Base-by-base conservation (phyloP, 768 basidiomycete genomes). In the Lentinula sp. region DNA sequence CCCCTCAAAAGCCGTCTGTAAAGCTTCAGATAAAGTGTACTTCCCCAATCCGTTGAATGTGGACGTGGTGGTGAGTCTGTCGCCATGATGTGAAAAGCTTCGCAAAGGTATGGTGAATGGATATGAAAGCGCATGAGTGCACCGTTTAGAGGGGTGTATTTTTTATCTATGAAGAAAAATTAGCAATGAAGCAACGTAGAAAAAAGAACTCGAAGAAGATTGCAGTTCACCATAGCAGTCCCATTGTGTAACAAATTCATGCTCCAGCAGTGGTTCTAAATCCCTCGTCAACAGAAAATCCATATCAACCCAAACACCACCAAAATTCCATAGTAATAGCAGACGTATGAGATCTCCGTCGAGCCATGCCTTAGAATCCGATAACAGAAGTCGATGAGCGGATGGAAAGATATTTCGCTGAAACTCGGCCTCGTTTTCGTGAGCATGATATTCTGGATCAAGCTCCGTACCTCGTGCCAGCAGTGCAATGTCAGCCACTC, bases 241-340 rank as follows among this genome's bases (percentile, higher is more conserved):
- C 96, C 96, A 99, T 68, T 99, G 95, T 1, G 93, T 96, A 9
- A 98, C 93, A 70, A 95, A 99, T 73, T 99, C 96, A 67, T 93
- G 90, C 71, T 97, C 95, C 6, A 91, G 80, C 59, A 98, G 77
- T 8, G 95, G 94, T 2, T 86, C 78, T 37, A 98, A 75, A 74
- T 95, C 91, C 59, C 96, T 78, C 49, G 93, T 96, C 64, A 98
- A 77, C 59, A 98, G 80, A 55, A 91, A 91, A 73, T 99, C 96
- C 94, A 98, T 97, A 71, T 99, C 96, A 51, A 98, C 80, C 96
- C 96, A 98, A 23, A 97, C 85, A 0, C 96, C 96, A 1, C 96
- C 96, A 68, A 83, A 86, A 63, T 84, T 85, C 92, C 95, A 98
- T 37, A 97, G 74, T 33, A 95, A 83, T 62, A 99, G 76, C 65